phyloP scores from a whole-genome alignment of 306 rosid species.

The Benincasa hispida region DNA sequence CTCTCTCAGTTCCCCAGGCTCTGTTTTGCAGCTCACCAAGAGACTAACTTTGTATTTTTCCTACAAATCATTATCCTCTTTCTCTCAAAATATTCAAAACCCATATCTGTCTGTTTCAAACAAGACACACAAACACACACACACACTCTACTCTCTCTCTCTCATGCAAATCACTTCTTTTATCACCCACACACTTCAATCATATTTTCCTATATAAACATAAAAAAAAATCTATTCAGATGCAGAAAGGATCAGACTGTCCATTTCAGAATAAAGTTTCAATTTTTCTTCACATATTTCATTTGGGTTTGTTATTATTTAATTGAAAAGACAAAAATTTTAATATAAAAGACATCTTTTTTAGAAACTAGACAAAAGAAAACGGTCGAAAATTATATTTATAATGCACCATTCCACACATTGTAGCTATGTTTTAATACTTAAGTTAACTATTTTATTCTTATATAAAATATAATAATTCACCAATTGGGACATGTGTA shows the following conservation, averaged over 20 bases:
- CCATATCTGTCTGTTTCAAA: neutral
- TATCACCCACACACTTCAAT: neutral
- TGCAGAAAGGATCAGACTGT: neutral
- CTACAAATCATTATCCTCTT: neutral
- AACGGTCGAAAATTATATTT: neutral
- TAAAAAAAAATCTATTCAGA: neutral
- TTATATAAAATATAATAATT: too few relatives aligned
- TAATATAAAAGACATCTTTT: neutral
- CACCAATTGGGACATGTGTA: neutral
- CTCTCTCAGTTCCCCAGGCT: too few relatives aligned
- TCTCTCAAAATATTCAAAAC: neutral
- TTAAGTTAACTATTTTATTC: too few relatives aligned
- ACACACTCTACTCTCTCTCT: neutral
- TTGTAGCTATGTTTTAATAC: too few relatives aligned
- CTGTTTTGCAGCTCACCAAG: neutral
- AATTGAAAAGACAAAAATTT: too few relatives aligned
- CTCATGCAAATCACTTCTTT: neutral
- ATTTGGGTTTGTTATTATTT: neutral
- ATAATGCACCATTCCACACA: too few relatives aligned
- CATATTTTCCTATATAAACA: neutral
- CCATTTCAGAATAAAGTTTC: neutral
- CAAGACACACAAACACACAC: neutral
- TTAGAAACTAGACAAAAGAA: neutral
- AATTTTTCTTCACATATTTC: neutral
- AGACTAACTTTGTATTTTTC: conserved; percentile 3